A percentile compares a stretch with the other conserved stretches of the same genome.
Conservation (phyloP, 768 basidiomycete genomes). For the Termitomyces sp. region DNA sequence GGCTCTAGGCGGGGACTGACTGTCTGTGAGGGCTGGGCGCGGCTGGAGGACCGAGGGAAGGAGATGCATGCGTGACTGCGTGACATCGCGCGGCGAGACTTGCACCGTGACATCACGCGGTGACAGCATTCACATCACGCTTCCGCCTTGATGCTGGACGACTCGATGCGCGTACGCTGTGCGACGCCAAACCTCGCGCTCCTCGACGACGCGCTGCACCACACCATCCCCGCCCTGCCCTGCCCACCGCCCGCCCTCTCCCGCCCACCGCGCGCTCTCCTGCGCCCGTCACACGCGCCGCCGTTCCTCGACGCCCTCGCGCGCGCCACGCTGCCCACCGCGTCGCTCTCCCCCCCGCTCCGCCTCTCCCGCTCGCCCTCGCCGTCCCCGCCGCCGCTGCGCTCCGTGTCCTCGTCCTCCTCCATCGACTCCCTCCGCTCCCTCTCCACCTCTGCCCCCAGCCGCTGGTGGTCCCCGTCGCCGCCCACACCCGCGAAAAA, state of each 20-base stretch:
- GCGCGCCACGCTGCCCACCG: conserved; percentile 57
- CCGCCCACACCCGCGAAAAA: conserved; percentile 42
- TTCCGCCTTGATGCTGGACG: conserved; percentile 7
- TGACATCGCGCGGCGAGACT: no score
- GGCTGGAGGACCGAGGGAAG: conserved; percentile 50
- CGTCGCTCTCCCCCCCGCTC: conserved; percentile 45
- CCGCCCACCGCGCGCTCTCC: conserved; percentile 35
- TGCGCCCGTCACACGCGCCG: conserved; percentile 25
- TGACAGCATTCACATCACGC: no score
- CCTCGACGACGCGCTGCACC: conserved; percentile 26
- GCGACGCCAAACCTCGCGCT: neutral
- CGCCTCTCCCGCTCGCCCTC: conserved; percentile 15
- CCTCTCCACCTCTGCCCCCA: conserved; percentile 16
- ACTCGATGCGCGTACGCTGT: neutral
- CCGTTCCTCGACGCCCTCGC: conserved; percentile 50
- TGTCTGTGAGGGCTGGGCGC: conserved; percentile 43
- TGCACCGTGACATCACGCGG: no score
- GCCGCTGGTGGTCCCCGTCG: conserved; percentile 49
- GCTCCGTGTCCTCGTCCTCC: conserved; percentile 27
- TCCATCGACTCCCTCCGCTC: conserved; percentile 59
- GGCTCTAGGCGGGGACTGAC: conserved; percentile 31
- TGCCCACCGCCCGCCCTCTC: conserved; percentile 30
- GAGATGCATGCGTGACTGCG: conserved; percentile 20
- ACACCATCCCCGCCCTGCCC: conserved; percentile 36
- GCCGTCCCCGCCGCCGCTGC: conserved; percentile 18